A percentile compares a stretch with the other conserved stretches of the same genome.
These are phyloP conservation scores for Hysterangium stoloniferum DNA, from an alignment of 768 basidiomycete genomes.

Conservation along the genomic window DNA sequence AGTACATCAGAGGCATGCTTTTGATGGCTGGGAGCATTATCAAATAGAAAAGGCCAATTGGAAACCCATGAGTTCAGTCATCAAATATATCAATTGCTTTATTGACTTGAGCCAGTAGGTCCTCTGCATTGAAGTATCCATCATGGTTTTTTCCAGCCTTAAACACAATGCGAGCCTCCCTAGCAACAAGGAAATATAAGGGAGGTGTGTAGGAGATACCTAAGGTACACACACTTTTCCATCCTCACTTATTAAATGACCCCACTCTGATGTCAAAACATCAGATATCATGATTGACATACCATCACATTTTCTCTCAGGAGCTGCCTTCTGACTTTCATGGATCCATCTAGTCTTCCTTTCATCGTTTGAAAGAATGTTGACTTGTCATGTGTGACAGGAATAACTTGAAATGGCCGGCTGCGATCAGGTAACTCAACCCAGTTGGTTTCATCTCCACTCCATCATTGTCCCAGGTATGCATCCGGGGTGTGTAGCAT, in stretches of 20 bases:
- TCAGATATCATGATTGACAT: conserved; percentile 1
- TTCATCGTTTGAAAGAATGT: conserved; percentile 3
- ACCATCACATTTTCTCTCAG: conserved; percentile 2
- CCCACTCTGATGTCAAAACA: conserved; percentile 1
- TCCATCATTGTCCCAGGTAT: conserved; percentile 2
- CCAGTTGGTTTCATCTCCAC: neutral
- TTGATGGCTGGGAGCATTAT: neutral
- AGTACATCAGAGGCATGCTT: neutral
- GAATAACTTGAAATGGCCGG: neutral
- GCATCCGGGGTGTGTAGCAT: no score
- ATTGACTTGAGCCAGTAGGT: conserved; percentile 14
- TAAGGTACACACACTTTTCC: neutral
- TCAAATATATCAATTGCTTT: conserved; percentile 18
- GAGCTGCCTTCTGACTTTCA: neutral
- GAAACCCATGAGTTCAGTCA: neutral
- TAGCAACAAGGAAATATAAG: no score
- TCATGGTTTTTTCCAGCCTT: conserved; percentile 17
- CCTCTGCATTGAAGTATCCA: conserved; percentile 15
- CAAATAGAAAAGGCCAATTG: neutral
- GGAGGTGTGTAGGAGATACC: no score
- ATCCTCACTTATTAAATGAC: neutral
- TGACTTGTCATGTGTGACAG: conserved; percentile 4
- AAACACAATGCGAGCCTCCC: conserved; percentile 11
- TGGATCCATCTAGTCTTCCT: conserved; percentile 1
- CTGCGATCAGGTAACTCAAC: neutral